phyloP scores from a whole-genome alignment of 108 stramenopile genomes.

The Chaetoceros tenuissimus region DNA sequence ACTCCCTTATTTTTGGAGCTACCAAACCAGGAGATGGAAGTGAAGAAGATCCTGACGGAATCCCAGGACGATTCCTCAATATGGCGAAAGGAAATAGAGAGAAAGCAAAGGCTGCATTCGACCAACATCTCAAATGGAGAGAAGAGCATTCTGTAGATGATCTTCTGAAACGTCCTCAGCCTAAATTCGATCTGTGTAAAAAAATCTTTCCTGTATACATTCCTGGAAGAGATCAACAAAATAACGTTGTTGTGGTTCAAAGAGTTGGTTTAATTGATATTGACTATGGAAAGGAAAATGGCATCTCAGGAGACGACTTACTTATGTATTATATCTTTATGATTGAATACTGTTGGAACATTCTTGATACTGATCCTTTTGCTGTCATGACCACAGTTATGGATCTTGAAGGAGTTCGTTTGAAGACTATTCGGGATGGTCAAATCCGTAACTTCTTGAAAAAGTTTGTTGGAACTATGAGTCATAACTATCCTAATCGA shows the following conservation, averaged over 20 bases:
- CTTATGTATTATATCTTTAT: slow-evolving; percentile 61
- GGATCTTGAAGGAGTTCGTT: slow-evolving; percentile 52
- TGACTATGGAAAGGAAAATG: slow-evolving; percentile 33
- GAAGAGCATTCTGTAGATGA: slow-evolving; percentile 44
- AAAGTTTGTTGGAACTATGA: slow-evolving; percentile 56
- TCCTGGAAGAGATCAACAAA: slow-evolving; percentile 46
- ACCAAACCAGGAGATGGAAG: slow-evolving; percentile 42
- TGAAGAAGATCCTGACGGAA: slow-evolving; percentile 54
- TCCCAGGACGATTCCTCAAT: slow-evolving; percentile 50
- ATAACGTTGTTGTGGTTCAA: slow-evolving; percentile 50
- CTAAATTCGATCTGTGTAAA: slow-evolving; percentile 62
- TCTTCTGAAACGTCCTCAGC: slow-evolving; percentile 45
- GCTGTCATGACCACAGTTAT: slow-evolving; percentile 66
- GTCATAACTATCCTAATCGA: slow-evolving; percentile 62
- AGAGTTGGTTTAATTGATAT: slow-evolving; percentile 43
- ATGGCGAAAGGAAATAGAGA: slow-evolving; percentile 57
- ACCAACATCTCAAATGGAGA: slow-evolving; percentile 50
- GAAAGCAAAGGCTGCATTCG: slow-evolving; percentile 37
- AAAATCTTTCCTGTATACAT: slow-evolving; percentile 50
- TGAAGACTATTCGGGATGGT: slow-evolving; percentile 36
- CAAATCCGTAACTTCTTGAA: slow-evolving; percentile 51
- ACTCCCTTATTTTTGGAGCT: background rate
- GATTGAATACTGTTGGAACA: slow-evolving; percentile 74
- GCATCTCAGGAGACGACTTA: slow-evolving; percentile 48
- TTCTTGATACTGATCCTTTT: slow-evolving; percentile 48